Base-by-base conservation (phyloP, 2,329 filamentous ascomycete species). In the Aspergillus sergii region DNA sequence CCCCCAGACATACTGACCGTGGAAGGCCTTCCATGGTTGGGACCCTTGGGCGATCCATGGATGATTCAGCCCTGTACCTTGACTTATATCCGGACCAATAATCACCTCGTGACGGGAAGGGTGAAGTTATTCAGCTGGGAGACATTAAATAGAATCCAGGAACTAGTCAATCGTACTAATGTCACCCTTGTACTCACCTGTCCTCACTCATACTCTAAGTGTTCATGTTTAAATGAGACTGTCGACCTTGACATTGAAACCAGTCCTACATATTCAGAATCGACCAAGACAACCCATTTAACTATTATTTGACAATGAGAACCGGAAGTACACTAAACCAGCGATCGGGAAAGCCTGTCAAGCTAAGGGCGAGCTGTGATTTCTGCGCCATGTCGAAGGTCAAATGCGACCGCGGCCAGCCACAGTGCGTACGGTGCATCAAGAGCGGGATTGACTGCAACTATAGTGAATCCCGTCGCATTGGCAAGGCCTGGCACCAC, bases 301-400 rank as follows among this genome's bases (percentile, higher is more conserved):
- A 12, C 19, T 6, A 23, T 11, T 26, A 14, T 28, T 14, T 48
- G 3, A 26, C 11, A 16, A 48, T 48, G 45, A 46, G 21, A 14
- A 26, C 45, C 11, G 7, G 10, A 48, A 48, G 21, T 2, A 8
- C 45, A 11, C 23, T 6, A 7, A 26, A 5, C 0, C 23, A 48
- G 23, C 21, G 45, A 16, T 28, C 45, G 21, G 21, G 11, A 16
- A 26, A 16, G 23, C 45, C 45, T 3, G 23, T 26, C 21, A 51
- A 51, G 3, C 23, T 57, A 14, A 28, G 39, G 30, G 55, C 36
- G 3, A 57, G 26, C 21, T 57, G 55, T 26, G 55, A 57, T 19
- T 45, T 32, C 43, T 57, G 55, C 11, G 14, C 55, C 23, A 28
- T 45, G 11, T 57, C 55, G 10, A 57, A 57, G 26, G 55, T 57